Percentiles rank a stretch among this genome's conserved stretches.
These are phyloP conservation scores for Lolium multiflorum DNA, from an alignment of 176 grass and related monocot species.

Conservation along the genomic window DNA sequence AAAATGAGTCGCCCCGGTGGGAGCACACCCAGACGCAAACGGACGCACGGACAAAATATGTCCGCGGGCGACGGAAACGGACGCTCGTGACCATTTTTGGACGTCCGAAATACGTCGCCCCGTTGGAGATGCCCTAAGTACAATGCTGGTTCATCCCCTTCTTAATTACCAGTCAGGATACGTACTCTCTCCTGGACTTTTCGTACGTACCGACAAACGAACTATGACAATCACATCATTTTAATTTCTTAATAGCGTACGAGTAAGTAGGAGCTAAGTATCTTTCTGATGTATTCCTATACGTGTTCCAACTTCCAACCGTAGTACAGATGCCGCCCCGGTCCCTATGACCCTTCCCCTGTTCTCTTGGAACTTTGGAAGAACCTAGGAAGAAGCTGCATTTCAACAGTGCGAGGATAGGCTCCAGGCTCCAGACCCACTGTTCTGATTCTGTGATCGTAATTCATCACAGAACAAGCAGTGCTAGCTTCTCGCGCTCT, in stretches of 20 bases:
- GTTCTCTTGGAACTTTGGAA: background rate
- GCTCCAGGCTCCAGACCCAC: background rate
- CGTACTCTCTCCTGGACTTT: background rate
- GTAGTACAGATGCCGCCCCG: background rate
- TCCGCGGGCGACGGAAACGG: no score
- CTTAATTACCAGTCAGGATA: background rate
- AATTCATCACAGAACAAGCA: no score
- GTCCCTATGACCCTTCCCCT: no score
- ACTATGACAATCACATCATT: background rate
- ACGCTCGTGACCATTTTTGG: no score
- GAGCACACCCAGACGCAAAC: no score
- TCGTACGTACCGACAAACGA: background rate
- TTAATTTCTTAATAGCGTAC: background rate
- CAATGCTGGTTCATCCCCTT: background rate
- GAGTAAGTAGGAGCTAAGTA: background rate
- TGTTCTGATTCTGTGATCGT: background rate
- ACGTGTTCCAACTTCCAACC: conserved; percentile 7
- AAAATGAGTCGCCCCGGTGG: no score
- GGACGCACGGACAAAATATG: no score
- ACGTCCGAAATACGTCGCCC: no score
- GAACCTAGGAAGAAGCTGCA: background rate
- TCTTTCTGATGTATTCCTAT: background rate
- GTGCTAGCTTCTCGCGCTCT: background rate
- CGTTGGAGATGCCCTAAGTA: no score
- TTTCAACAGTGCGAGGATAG: background rate